Evolutionary conservation across 306 rosid genomes (phyloP), one percentile per base, ranked within the genome.

Genomic region (Sesbania bispinosa): DNA sequence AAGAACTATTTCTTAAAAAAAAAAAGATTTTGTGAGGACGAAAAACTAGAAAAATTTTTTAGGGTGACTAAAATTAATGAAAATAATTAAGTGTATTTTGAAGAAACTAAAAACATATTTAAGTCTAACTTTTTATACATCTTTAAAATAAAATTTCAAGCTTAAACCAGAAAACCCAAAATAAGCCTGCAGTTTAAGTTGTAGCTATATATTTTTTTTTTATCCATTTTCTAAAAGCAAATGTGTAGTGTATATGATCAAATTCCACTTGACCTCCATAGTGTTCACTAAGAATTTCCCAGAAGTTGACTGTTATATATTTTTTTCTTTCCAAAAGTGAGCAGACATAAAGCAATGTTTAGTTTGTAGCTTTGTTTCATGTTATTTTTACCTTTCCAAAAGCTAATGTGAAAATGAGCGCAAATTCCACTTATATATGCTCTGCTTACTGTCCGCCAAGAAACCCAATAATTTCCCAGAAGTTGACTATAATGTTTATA

Each of bases 391-490:
- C 16, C 6, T 58, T 7, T 11, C 7, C 7, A 6, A 50, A 74
- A 62, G 73, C 59, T 13, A 75, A 45, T 54, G 73, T 41, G 73
- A 42, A 23, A 45, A 10, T 57, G 30, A 27, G 21, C 33, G n/a
- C n/a, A 33, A 55, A 39, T 55, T 55, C 45, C 50, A 45, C 46
- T 30, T 35, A 14, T 61, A 13, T 61, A 13, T 16, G 18, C 62
- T 20, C 0, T 4, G 10, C 42, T 10, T 18, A 21, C 21, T 33
- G 2, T 50, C 10, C 10, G 13, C 33, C 20, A 62, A 30, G 43
- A 36, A 29, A 48, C 24, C 35, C 39, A 14, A 10, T 30, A 62
- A 76, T 58, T 77, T 77, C 65, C 41, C 23, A 0, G 48, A 77
- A 76, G 36, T 16, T 36, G 63, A 70, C 55, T 7, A 26, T 7